A percentile compares a stretch with the other conserved stretches of the same genome.
Conservation (phyloP, 1,139 yeast genomes). For the Geotrichum reessii region DNA sequence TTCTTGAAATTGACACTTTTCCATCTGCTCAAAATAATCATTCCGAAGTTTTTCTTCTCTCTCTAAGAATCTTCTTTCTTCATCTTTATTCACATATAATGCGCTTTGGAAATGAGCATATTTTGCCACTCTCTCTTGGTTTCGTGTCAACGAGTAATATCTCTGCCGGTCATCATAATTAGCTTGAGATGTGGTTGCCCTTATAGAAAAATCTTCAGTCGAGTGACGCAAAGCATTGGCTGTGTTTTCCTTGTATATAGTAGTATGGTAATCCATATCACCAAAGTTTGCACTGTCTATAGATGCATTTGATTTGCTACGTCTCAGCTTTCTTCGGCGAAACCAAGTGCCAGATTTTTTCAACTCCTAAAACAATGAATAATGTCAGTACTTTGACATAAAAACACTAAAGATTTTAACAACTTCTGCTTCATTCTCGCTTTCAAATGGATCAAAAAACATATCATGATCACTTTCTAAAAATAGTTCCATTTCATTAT, state of each 20-base stretch:
- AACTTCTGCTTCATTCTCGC: background rate
- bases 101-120: conserved; percentile 7
- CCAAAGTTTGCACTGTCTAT: background rate
- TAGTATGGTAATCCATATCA: conserved; percentile 4
- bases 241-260: conserved; percentile 7
- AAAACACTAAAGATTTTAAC: background rate
- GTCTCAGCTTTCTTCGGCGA: conserved; percentile 4
- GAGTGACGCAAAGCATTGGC: conserved; percentile 6
- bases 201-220: conserved; percentile 4
- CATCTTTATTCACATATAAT: conserved; percentile 4
- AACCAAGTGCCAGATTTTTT: conserved; percentile 9
- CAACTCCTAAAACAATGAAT: background rate
- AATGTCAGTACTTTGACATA: background rate
- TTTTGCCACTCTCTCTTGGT: conserved; percentile 10
- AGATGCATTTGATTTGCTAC: background rate
- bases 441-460: conserved; percentile 5
- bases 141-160: background rate
- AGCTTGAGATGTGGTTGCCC: background rate
- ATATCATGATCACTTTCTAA: conserved; percentile 12
- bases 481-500: conserved; percentile 18
- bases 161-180: background rate
- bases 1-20: background rate
- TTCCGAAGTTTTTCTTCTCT: conserved; percentile 8
- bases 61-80: conserved; percentile 7
- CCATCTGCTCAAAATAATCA: conserved; percentile 6